Evolutionary conservation across 2,329 filamentous ascomycete genomes (phyloP), one percentile per base, ranked within the genome.

Genomic region (Microdochium paspali): DNA sequence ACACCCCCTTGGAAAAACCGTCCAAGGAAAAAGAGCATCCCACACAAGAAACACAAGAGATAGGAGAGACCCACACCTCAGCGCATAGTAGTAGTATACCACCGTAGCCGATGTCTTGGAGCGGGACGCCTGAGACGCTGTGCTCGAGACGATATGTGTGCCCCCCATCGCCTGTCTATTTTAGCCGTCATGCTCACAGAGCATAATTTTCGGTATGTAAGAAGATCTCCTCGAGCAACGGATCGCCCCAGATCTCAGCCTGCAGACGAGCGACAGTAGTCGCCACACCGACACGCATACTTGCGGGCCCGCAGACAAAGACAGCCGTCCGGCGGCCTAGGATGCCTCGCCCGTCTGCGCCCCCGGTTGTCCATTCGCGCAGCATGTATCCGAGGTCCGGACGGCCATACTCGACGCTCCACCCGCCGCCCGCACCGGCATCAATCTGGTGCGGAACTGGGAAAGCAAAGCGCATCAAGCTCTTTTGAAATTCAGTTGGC

Each of bases 131-230:
- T n/a, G n/a, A n/a, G n/a, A n/a, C n/a, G n/a, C n/a, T n/a, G n/a
- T n/a, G n/a, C n/a, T n/a, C n/a, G n/a, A n/a, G n/a, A n/a, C n/a
- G n/a, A n/a, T n/a, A n/a, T n/a, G n/a, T n/a, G n/a, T n/a, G n/a
- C n/a, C n/a, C n/a, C n/a, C n/a, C n/a, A n/a, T n/a, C n/a, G n/a
- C n/a, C n/a, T n/a, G n/a, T n/a, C n/a, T n/a, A n/a, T n/a, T n/a
- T n/a, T n/a, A n/a, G n/a, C n/a, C n/a, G n/a, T n/a, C n/a, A n/a
- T n/a, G n/a, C n/a, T 74, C 66, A 95, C 52, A 95, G 73, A 46
- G 90, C 87, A 69, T 95, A 96, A 64, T 96, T 96, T 73, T 97
- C 91, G 3, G 90, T 87, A 70, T 96, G 91, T 63, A 96, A 66
- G 64, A 90, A 96, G 47, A 97, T 86, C 75, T 96, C 91, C 61